A percentile compares a stretch with the other conserved stretches of the same genome.
These are phyloP conservation scores for Candida suzukii DNA, from an alignment of 805 yeast genomes.

Conservation along the genomic window DNA sequence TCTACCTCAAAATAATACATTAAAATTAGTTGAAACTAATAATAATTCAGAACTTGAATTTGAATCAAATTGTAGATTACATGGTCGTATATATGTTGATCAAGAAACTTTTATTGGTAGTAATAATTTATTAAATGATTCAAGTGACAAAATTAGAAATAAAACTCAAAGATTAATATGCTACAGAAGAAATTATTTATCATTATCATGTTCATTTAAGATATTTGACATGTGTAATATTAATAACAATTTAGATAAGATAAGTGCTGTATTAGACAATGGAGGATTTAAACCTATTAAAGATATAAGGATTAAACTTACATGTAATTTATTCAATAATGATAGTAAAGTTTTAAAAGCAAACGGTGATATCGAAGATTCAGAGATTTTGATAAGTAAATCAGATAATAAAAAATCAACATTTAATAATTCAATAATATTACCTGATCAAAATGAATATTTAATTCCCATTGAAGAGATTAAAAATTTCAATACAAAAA, in stretches of 20 bases:
- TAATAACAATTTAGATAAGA: neutral
- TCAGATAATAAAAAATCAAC: neutral
- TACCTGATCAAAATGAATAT: neutral
- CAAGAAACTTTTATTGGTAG: constrained; percentile 1
- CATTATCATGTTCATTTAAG: constrained; percentile 1
- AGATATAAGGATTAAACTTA: neutral
- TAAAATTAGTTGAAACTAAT: neutral
- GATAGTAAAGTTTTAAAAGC: neutral
- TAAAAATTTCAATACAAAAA: too few species aligned
- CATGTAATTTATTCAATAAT: neutral
- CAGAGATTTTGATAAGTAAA: neutral
- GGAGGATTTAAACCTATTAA: neutral
- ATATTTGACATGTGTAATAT: neutral
- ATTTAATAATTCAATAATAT: too few species aligned
- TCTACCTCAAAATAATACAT: constrained; percentile 3
- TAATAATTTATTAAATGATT: neutral
- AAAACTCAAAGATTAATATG: constrained; percentile 3
- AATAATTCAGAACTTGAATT: constrained; percentile 3
- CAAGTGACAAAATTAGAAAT: neutral
- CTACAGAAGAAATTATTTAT: constrained; percentile 7
- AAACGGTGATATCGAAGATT: neutral
- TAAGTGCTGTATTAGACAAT: neutral
- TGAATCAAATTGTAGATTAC: constrained; percentile 2
- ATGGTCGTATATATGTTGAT: constrained; percentile 5
- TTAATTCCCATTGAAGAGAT: neutral